Conservation (phyloP, 1,284 basidiomycete genomes). For the Cutaneotrichosporon curvatum region DNA sequence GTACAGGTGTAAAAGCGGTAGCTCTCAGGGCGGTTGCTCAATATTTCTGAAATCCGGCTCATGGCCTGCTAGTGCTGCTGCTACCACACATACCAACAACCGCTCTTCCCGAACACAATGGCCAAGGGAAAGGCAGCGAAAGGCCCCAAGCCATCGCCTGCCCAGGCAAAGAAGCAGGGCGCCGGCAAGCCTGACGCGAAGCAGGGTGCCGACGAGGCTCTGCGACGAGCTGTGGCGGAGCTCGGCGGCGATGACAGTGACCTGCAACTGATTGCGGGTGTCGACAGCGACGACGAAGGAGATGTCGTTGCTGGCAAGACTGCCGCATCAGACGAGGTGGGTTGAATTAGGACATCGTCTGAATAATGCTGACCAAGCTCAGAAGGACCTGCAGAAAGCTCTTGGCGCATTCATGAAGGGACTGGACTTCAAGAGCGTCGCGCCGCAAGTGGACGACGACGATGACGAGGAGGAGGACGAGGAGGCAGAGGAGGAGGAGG, state of each 20-base stretch:
- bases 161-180: not conserved
- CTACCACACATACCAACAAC: not conserved
- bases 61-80: too few relatives aligned
- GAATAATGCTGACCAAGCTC: not conserved
- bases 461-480: conserved; percentile 22
- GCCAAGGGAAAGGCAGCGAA: conserved; percentile 11
- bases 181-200: not conserved
- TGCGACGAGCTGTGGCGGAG: conserved; percentile 48
- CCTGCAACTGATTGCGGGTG: conserved; percentile 49
- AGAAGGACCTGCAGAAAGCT: conserved; percentile 52
- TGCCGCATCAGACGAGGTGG: conserved; percentile 31
- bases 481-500: conserved; percentile 27
- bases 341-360: conserved; percentile 1
- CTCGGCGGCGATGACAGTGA: conserved; percentile 54
- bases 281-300: conserved; percentile 46
- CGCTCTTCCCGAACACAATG: conserved; percentile 1
- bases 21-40: not conserved
- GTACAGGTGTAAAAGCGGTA: conserved; percentile 1
- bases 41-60: conserved; percentile 1
- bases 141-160: not conserved
- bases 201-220: conserved; percentile 15
- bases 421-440: conserved; percentile 48
- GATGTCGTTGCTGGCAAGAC: conserved; percentile 19
- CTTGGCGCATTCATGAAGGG: conserved; percentile 57
- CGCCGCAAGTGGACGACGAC: conserved; percentile 26